Evolutionary conservation across 768 basidiomycete genomes (phyloP).

Genomic region (Cubamyces lactineus): DNA sequence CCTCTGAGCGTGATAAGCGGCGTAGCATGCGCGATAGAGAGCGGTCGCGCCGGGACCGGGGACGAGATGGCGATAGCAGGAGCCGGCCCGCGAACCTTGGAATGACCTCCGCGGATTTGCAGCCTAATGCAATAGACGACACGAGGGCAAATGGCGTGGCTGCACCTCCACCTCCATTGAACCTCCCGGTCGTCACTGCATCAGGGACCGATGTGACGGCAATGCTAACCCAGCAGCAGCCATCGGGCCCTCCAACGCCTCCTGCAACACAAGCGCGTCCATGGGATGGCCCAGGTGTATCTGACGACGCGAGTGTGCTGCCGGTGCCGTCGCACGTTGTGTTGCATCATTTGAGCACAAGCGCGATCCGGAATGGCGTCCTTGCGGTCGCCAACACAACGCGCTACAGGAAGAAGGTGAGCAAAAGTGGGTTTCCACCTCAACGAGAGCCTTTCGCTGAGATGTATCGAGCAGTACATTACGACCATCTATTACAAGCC

Average conservation of each 20-base stretch:
- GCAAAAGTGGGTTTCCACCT: slow-evolving; percentile 1
- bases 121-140: slow-evolving; percentile 9
- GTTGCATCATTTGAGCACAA: slow-evolving; percentile 92
- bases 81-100: slow-evolving; percentile 28
- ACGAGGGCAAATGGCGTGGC: slow-evolving; percentile 21
- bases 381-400: slow-evolving; percentile 92
- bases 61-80: slow-evolving; percentile 28
- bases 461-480: slow-evolving; percentile 59
- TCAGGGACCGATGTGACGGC: slow-evolving; percentile 36
- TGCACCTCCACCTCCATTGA: slow-evolving; percentile 18
- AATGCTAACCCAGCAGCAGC: slow-evolving; percentile 18
- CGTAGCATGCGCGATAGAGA: slow-evolving; percentile 20
- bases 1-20: slow-evolving; percentile 24
- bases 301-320: slow-evolving; percentile 88
- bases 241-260: slow-evolving; percentile 28
- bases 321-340: slow-evolving; percentile 95
- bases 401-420: slow-evolving; percentile 88
- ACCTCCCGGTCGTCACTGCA: slow-evolving; percentile 38
- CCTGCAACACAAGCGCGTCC: slow-evolving; percentile 16
- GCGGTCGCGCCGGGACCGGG: slow-evolving; percentile 15
- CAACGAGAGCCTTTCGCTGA: slow-evolving; percentile 10
- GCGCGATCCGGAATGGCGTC: slow-evolving; percentile 92
- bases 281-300: slow-evolving; percentile 42
- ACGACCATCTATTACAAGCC: slow-evolving; percentile 87
- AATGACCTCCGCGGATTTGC: slow-evolving; percentile 28